Base-by-base conservation (phyloP, 1,284 basidiomycete genomes). In the Austroboletus niveus region DNA sequence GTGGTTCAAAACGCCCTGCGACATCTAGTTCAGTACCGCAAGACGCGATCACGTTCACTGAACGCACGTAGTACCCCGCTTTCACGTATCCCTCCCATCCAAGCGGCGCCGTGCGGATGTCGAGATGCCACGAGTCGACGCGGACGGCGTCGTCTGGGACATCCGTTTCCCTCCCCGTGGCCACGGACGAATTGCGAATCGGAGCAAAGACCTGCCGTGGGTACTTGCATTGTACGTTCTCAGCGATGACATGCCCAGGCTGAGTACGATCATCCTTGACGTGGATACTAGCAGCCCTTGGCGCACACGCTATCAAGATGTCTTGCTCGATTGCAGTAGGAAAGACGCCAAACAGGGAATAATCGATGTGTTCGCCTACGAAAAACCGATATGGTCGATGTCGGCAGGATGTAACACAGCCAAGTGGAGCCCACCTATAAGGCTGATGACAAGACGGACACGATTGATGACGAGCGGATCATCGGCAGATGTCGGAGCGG, bases 51-150 rank as follows among this genome's bases (percentile, higher is more conserved):
- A 31, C 31, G 12, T 32, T 0, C 8, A 20, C 9, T 7, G n/a
- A 12, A 64, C 68, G 51, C 49, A 88, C 87, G 66, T 85, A 87
- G 59, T 89, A 89, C 10, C 85, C 84, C 12, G 88, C 90, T 66
- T 92, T 92, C 61, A 93, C 83, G 66, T 93, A 94, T 64, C 87
- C 90, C 63, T 90, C 88, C 92, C 91, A 94, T 49, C 87, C 73
- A 32, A 89, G 71, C 58, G 86, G 80, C 29, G 76, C 74, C 41
- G 79, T 84, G 60, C 88, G 79, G 52, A 92, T 90, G 40, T 85
- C 84, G 15, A 93, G 72, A 59, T 86, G 75, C 88, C 88, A 91
- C 40, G 75, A 69, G 51, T 80, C 75, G 7, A 73, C 68, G 52
- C 72, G 69, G 4, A 77, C 77, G 11, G 74, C 67, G 20, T 71